Evolutionary conservation across 805 yeast species (phyloP), one percentile per base, ranked within the genome.

Genomic region (Starmerella geochares): DNA sequence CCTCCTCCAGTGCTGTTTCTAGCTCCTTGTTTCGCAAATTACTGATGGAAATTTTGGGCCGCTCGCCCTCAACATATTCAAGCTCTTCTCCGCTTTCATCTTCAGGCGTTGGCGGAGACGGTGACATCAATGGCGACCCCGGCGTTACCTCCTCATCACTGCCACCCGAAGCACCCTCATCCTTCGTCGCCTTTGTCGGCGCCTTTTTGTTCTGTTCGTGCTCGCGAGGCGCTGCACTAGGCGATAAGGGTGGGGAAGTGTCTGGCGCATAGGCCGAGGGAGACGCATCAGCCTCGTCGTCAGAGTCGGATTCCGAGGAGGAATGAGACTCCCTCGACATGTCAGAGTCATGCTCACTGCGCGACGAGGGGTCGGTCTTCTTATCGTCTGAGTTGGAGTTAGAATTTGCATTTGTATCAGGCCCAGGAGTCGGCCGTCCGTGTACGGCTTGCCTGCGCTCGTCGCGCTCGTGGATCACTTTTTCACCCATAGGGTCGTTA

Each of bases 401-500:
- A 16, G 48, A 4, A 10, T 45, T 21, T 0, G 56, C 19, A 9
- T 33, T 5, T 9, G 4, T 17, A 8, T 17, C 25, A 5, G 29
- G 28, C 10, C 29, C 11, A 9, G 29, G 10, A 8, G 11, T 27
- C 8, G 20, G n/a, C 20, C 24, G 31, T 21, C 44, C 44, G 44
- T 41, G 53, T 14, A 46, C 51, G 4, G 51, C 50, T 7, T 68
- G 70, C 52, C 96, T 74, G 52, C 81, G 77, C 11, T 67, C 64
- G 60, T 87, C 95, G 44, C 96, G 75, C 50, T 81, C 78, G 33
- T 67, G 65, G 21, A 86, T 79, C 39, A 86, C 74, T 27, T 72
- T 71, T 64, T 85, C 81, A 48, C 88, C 86, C 47, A 73, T 74
- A 36, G 75, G 78, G 41, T 88, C 86, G 64, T 90, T 92, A 57